A percentile compares a stretch with the other conserved stretches of the same genome.
Evolutionary conservation across 2,329 filamentous ascomycete species (phyloP).

Genomic region (Epichloe elymi): DNA sequence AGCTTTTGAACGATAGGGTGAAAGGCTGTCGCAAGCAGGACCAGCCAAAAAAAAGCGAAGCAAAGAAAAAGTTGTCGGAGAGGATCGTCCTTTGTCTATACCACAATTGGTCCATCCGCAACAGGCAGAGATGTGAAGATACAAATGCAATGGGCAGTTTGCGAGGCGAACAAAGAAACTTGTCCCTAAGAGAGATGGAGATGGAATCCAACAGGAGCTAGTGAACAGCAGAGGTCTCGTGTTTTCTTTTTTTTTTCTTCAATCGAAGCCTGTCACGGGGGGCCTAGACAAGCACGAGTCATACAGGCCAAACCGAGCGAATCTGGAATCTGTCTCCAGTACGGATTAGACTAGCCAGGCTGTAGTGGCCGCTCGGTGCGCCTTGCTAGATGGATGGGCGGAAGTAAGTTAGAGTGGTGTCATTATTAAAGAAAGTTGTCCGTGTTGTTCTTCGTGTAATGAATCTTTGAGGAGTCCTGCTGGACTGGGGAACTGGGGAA

Average conservation of each 20-base stretch:
- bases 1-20: neutral
- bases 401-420: neutral
- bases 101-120: neutral
- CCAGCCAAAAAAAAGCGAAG: conserved; percentile 42
- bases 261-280: neutral
- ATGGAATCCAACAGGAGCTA: neutral
- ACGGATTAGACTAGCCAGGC: neutral
- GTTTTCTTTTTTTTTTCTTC: neutral
- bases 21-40: neutral
- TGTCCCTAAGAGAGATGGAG: neutral
- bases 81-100: neutral
- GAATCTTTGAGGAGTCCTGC: neutral
- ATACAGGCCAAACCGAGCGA: neutral
- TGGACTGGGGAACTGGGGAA: neutral
- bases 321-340: neutral
- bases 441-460: neutral
- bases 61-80: neutral
- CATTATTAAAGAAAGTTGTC: neutral
- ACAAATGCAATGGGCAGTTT: neutral
- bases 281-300: neutral
- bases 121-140: neutral
- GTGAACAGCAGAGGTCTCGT: neutral
- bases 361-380: neutral
- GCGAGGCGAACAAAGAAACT: neutral
- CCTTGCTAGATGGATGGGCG: neutral